Percentiles rank a stretch among this genome's conserved stretches.
phyloP scores from a whole-genome alignment of 768 basidiomycete genomes.

The Suillus subaureus region DNA sequence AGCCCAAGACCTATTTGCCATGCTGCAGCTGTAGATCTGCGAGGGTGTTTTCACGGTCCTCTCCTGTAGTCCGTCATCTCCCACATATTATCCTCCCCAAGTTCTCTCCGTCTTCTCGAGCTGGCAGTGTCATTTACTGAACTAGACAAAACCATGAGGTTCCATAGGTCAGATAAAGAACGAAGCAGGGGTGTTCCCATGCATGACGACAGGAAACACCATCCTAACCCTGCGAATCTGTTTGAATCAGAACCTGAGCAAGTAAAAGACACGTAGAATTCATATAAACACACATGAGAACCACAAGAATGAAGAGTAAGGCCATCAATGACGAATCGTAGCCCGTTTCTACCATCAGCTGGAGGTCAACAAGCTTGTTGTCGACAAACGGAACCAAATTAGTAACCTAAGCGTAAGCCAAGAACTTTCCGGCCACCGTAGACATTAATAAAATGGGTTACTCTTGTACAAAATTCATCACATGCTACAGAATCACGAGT shows the following conservation, averaged over 20 bases:
- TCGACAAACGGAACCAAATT: constrained; percentile 9
- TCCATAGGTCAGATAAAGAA: constrained; percentile 51
- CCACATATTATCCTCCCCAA: constrained; percentile 55
- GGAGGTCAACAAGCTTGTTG: background rate
- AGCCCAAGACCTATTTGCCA: background rate
- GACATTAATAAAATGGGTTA: no score
- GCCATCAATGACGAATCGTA: constrained; percentile 38
- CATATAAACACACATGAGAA: constrained; percentile 45
- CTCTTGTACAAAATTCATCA: no score
- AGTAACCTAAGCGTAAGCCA: constrained; percentile 29
- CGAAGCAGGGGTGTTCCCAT: constrained; percentile 53
- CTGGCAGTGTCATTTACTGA: constrained; percentile 29
- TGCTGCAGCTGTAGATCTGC: background rate
- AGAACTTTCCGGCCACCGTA: no score
- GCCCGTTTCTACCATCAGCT: constrained; percentile 21
- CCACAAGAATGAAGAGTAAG: constrained; percentile 47
- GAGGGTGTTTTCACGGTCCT: constrained; percentile 20
- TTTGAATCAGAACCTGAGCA: constrained; percentile 6
- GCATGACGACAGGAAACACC: constrained; percentile 73
- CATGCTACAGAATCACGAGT: no score
- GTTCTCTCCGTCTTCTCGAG: constrained; percentile 38
- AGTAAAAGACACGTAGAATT: background rate
- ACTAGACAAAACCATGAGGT: constrained; percentile 43
- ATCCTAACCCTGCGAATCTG: constrained; percentile 53
- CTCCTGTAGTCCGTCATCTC: constrained; percentile 55